These are phyloP conservation scores for Diospyros lotus DNA, from an alignment of 148 eudicot genomes.

Conservation along the genomic window DNA sequence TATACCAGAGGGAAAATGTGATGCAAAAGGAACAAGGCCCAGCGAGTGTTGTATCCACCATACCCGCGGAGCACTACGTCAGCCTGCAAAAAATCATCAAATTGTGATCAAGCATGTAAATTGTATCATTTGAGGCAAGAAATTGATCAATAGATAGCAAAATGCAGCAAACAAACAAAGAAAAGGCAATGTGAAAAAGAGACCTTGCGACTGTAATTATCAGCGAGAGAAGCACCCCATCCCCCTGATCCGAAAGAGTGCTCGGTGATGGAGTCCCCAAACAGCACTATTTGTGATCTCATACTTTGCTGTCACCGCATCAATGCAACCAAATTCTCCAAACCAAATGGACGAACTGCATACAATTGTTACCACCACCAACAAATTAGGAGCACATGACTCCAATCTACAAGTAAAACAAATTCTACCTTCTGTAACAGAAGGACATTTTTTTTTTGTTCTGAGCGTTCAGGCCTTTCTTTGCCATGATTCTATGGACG, in stretches of 20 bases:
- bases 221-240: slow-evolving; percentile 83
- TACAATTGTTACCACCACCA: too few species aligned
- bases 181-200: background rate
- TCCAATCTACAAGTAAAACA: too few species aligned
- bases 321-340: too few species aligned
- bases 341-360: too few species aligned
- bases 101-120: background rate
- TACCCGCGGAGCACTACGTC: slow-evolving; percentile 78
- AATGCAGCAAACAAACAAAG: too few species aligned
- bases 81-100: slow-evolving; percentile 35
- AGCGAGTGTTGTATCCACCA: slow-evolving; percentile 79
- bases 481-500: too few species aligned
- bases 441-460: too few species aligned
- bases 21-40: slow-evolving; percentile 77
- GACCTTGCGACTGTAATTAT: slow-evolving; percentile 76
- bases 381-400: too few species aligned
- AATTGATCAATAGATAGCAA: background rate
- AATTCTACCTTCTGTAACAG: too few species aligned
- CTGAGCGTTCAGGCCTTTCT: too few species aligned
- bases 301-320: slow-evolving; percentile 10
- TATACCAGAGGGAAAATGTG: slow-evolving; percentile 77
- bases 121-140: background rate
- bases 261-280: slow-evolving; percentile 84
- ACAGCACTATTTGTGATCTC: slow-evolving; percentile 69
- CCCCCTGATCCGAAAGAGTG: slow-evolving; percentile 65